Evolutionary conservation across 257 asterid genomes (phyloP).

Genomic region (Echium plantagineum): DNA sequence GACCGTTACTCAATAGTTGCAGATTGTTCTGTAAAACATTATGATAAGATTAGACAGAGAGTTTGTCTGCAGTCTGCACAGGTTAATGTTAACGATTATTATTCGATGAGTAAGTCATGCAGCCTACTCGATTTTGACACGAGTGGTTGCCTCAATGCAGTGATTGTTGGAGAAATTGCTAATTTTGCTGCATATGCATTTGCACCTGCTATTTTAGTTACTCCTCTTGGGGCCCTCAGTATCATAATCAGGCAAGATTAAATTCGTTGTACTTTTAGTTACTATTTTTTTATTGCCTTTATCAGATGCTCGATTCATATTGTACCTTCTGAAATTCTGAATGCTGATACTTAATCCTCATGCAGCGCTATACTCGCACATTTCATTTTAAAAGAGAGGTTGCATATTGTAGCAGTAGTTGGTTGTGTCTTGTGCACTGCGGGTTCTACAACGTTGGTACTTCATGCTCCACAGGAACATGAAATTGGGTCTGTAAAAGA

Average conservation of each 20-base stretch:
- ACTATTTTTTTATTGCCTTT: no score
- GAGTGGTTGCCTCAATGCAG: conserved; percentile 13
- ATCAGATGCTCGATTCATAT: no score
- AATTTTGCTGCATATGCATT: conserved; percentile 32
- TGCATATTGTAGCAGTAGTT: conserved; percentile 34
- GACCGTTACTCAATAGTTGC: no score
- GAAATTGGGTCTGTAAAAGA: conserved; percentile 26
- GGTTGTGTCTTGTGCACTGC: conserved; percentile 35
- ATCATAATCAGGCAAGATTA: conserved; percentile 25
- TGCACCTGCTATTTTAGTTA: conserved; percentile 29
- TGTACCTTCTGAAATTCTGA: no score
- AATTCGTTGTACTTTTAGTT: no score
- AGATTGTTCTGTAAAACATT: no score
- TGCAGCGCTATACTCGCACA: conserved; percentile 39
- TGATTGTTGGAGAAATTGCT: conserved; percentile 32
- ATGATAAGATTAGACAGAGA: no score
- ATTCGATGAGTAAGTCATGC: no score
- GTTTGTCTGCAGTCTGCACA: no score
- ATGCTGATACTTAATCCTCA: no score
- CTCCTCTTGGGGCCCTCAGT: conserved; percentile 33
- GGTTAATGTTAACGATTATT: no score
- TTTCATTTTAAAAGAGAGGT: conserved; percentile 26
- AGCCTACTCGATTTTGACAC: conserved; percentile 1
- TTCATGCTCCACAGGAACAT: conserved; percentile 30
- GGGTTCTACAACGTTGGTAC: conserved; percentile 28